Conservation (phyloP, 1,284 basidiomycete genomes). For the Microbotryum intermedium region DNA sequence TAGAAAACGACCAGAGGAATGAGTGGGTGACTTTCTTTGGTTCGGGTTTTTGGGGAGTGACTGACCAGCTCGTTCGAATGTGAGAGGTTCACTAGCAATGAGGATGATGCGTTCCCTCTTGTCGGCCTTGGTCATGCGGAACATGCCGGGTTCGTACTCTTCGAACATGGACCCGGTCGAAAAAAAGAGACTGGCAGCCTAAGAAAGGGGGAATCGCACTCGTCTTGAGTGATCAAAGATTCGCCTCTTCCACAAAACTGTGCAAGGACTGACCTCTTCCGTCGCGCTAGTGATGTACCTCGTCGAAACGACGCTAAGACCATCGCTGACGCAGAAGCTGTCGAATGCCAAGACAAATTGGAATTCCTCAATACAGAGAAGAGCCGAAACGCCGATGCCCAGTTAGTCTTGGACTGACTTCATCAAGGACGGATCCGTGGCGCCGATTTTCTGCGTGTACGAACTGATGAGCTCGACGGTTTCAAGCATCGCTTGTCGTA, state of each 20-base stretch:
- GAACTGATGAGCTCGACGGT: slow-evolving; percentile 71
- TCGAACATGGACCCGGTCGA: slow-evolving; percentile 52
- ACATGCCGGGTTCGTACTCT: slow-evolving; percentile 73
- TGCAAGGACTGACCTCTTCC: slow-evolving; percentile 58
- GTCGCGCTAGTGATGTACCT: slow-evolving; percentile 85
- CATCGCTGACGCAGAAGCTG: slow-evolving; percentile 96
- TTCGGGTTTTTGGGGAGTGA: no score
- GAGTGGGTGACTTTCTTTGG: no score
- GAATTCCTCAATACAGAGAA: not conserved
- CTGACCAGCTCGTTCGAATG: slow-evolving; percentile 65
- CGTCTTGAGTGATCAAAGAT: no score
- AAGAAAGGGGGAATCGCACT: no score
- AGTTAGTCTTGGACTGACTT: slow-evolving; percentile 39
- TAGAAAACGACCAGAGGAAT: not conserved
- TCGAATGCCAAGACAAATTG: slow-evolving; percentile 42
- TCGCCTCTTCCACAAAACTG: no score
- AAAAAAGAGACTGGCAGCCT: slow-evolving; percentile 64
- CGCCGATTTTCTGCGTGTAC: slow-evolving; percentile 62
- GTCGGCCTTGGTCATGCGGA: slow-evolving; percentile 96
- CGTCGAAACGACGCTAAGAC: slow-evolving; percentile 83
- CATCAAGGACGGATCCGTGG: slow-evolving; percentile 38
- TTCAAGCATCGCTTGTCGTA: slow-evolving; percentile 74
- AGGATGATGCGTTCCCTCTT: slow-evolving; percentile 62
- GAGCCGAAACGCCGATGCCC: not conserved
- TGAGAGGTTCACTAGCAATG: slow-evolving; percentile 66